Evolutionary conservation across 768 basidiomycete species (phyloP).

Genomic region (Collybiopsis luxurians): DNA sequence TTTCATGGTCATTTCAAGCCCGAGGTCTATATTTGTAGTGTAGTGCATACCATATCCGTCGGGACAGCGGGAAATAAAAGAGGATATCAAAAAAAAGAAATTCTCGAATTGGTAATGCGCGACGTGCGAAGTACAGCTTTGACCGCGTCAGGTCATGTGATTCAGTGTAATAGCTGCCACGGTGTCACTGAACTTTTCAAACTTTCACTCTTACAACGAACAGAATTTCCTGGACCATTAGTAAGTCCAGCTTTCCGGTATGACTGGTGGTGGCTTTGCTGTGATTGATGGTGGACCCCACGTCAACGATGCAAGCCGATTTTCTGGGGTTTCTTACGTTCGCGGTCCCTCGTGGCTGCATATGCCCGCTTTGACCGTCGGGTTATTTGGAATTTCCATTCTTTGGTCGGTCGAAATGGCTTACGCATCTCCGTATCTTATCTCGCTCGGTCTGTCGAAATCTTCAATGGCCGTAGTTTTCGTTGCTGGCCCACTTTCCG

Average conservation of each 20-base stretch:
- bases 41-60: too few species aligned
- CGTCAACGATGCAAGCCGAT: background rate
- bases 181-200: background rate
- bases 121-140: background rate
- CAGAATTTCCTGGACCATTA: background rate
- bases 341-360: conserved; percentile 66
- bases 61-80: too few species aligned
- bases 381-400: conserved; percentile 81
- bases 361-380: conserved; percentile 70
- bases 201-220: background rate
- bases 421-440: conserved; percentile 84
- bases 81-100: too few species aligned
- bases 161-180: background rate
- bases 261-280: conserved; percentile 4
- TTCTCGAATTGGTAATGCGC: background rate
- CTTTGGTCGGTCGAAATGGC: conserved; percentile 97
- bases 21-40: too few species aligned
- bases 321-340: conserved; percentile 40
- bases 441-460: conserved; percentile 86
- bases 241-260: background rate
- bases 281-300: background rate
- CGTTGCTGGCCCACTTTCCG: conserved; percentile 87
- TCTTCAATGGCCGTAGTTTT: conserved; percentile 89
- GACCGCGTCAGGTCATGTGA: background rate
- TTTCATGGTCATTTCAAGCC: too few species aligned